A percentile compares a stretch with the other conserved stretches of the same genome.
These are phyloP conservation scores for Ambrosiella xylebori DNA, from an alignment of 2,329 filamentous ascomycete genomes.

Conservation along the genomic window DNA sequence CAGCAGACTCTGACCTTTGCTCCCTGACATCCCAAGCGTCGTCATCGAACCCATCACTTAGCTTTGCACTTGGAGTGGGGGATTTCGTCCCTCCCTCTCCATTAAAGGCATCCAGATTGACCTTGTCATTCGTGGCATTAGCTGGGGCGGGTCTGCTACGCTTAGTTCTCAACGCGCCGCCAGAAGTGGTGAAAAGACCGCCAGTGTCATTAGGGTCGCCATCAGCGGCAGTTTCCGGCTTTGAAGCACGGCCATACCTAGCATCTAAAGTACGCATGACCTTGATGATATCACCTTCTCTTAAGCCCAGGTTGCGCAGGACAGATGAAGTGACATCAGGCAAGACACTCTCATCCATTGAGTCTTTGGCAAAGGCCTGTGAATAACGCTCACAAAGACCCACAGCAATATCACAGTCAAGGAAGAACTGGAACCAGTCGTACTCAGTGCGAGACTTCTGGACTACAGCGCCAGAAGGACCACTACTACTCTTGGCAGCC, in stretches of 20 bases:
- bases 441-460: constrained; percentile 52
- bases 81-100: constrained; percentile 21
- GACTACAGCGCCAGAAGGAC: constrained; percentile 42
- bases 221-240: constrained; percentile 41
- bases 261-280: constrained; percentile 79
- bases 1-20: constrained; percentile 20
- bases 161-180: constrained; percentile 83
- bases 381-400: constrained; percentile 90
- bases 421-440: constrained; percentile 98
- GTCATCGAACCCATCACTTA: constrained; percentile 62
- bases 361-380: constrained; percentile 73
- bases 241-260: constrained; percentile 50
- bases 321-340: constrained; percentile 75
- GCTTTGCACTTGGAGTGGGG: constrained; percentile 16
- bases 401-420: constrained; percentile 77
- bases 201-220: constrained; percentile 37
- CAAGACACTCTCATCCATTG: constrained; percentile 87
- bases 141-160: constrained; percentile 78
- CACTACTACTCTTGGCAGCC: constrained; percentile 16
- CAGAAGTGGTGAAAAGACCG: constrained; percentile 80
- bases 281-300: constrained; percentile 90
- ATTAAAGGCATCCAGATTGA: constrained; percentile 74
- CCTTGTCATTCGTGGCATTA: constrained; percentile 68
- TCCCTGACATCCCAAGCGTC: constrained; percentile 88
- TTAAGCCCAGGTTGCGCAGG: constrained; percentile 74